Conservation (phyloP, 495 filamentous ascomycete genomes). For the Lophiostoma macrostomum region DNA sequence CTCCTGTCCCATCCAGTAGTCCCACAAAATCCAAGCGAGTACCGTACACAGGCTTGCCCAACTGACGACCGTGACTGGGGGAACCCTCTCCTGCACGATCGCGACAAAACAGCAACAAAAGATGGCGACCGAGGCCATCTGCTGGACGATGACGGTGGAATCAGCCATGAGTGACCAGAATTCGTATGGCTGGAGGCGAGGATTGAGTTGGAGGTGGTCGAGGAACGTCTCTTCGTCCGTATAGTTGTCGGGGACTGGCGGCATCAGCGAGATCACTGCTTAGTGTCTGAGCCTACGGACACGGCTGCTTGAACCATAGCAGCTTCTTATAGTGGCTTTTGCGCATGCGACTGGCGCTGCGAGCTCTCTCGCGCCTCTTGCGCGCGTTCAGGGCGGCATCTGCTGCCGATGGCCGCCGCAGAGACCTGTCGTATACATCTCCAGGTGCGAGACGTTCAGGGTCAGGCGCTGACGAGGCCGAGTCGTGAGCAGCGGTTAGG, state of each 20-base stretch:
- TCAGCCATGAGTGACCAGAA: conserved; percentile 97
- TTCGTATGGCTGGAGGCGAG: conserved; percentile 88
- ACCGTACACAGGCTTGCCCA: conserved; percentile 80
- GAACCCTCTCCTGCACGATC: conserved; percentile 80
- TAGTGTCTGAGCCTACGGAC: conserved; percentile 44
- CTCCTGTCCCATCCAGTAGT: conserved; percentile 72
- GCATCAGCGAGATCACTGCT: neutral
- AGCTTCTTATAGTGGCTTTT: conserved; percentile 86
- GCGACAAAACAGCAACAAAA: conserved; percentile 92
- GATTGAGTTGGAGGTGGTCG: conserved; percentile 92
- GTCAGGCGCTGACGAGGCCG: neutral
- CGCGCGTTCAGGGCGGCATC: conserved; percentile 38
- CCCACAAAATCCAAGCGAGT: conserved; percentile 86
- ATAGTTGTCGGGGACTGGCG: conserved; percentile 93
- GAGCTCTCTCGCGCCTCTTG: conserved; percentile 50
- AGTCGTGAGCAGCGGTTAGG: neutral
- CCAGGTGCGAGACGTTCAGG: conserved; percentile 62
- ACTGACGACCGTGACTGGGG: conserved; percentile 79
- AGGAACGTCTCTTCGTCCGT: conserved; percentile 95
- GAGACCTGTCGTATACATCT: conserved; percentile 69
- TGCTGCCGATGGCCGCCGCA: conserved; percentile 48
- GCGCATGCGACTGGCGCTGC: conserved; percentile 59
- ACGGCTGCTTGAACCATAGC: conserved; percentile 96
- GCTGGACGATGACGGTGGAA: conserved; percentile 94
- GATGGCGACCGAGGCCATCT: conserved; percentile 89